Base-by-base conservation (phyloP, 805 yeast genomes). In the Candida nitratophila region DNA sequence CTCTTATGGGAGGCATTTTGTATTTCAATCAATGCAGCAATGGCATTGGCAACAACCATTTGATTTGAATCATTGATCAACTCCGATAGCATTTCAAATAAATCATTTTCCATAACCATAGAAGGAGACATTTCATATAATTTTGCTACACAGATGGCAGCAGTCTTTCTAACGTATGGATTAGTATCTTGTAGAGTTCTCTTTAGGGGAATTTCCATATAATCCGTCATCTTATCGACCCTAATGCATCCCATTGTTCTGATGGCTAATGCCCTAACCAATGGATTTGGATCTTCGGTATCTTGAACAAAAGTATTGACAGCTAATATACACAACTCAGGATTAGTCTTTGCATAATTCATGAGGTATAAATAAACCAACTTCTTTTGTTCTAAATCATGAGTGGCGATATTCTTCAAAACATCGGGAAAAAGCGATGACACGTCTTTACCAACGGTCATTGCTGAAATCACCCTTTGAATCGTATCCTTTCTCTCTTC, bases 181-280 rank as follows among this genome's bases (percentile, higher is more conserved):
- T 90, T 90, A 57, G 90, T 97, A 66, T 93, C 99, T 46, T 71
- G 74, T 53, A 93, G 69, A 1, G 98, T 90, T 54, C 86, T 76
- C 50, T 82, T 81, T 50, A 93, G 70, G 0, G 99, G 99, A 19
- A 83, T 81, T 50, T 88, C 93, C 81, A 93, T 79, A 61, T 93
- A 93, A 60, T 91, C 98, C 37, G 89, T 86, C 81, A 93, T 90
- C 63, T 86, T 90, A 58, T 86, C 95, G 17, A 93, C 98, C 38
- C 98, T 72, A 41, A 93, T 89, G 68, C 97, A 91, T 0, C 99
- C 98, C 99, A 93, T 93, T 12, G 99, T 93, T 58, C 99, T 78
- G 47, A 93, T 90, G 0, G 99, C 98, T 66, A 93, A 76, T 1
- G 98, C 96, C 44, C 98, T 75, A 22, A 93, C 90, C 54, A 95